These are phyloP conservation scores for Globisporangium camurandrum DNA, from an alignment of 352 stramenopile species.

Conservation along the genomic window DNA sequence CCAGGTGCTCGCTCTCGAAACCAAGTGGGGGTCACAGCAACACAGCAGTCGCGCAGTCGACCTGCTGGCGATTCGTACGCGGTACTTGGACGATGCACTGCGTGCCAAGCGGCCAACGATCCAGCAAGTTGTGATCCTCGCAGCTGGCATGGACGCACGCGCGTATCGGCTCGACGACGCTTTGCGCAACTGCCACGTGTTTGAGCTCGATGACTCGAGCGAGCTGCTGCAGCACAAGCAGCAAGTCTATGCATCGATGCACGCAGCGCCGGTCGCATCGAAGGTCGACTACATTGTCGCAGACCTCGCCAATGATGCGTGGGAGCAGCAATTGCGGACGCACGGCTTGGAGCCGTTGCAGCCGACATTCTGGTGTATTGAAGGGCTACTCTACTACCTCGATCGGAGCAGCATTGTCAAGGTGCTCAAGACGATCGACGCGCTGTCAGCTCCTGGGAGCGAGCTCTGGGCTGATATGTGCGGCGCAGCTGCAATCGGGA, in stretches of 20 bases:
- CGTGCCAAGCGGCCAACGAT: too few relatives aligned
- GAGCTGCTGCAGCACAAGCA: slow-evolving; percentile 8
- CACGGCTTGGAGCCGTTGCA: slow-evolving; percentile 8
- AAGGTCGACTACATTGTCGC: slow-evolving; percentile 12
- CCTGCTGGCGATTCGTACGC: too few relatives aligned
- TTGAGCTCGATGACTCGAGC: slow-evolving; percentile 14
- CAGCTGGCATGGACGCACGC: too few relatives aligned
- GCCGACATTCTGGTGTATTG: slow-evolving; percentile 16
- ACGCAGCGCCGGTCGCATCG: too few relatives aligned
- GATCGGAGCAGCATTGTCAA: slow-evolving; percentile 14
- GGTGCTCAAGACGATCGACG: slow-evolving; percentile 14
- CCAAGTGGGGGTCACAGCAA: too few relatives aligned
- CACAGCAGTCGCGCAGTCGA: too few relatives aligned
- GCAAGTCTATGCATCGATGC: too few relatives aligned
- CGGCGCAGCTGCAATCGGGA: slow-evolving; percentile 1
- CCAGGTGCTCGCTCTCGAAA: too few relatives aligned
- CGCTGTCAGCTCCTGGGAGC: slow-evolving; percentile 9
- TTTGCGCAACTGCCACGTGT: too few relatives aligned
- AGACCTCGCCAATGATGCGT: slow-evolving; percentile 12
- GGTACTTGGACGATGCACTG: slow-evolving; percentile 13
- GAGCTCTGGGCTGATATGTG: slow-evolving; percentile 20
- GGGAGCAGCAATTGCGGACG: slow-evolving; percentile 5
- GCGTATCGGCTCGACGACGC: too few relatives aligned
- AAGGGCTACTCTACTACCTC: slow-evolving; percentile 17
- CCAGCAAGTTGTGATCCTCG: too few relatives aligned